Base-by-base conservation (phyloP, 148 eudicot species). In the Pouteria glomerata region DNA sequence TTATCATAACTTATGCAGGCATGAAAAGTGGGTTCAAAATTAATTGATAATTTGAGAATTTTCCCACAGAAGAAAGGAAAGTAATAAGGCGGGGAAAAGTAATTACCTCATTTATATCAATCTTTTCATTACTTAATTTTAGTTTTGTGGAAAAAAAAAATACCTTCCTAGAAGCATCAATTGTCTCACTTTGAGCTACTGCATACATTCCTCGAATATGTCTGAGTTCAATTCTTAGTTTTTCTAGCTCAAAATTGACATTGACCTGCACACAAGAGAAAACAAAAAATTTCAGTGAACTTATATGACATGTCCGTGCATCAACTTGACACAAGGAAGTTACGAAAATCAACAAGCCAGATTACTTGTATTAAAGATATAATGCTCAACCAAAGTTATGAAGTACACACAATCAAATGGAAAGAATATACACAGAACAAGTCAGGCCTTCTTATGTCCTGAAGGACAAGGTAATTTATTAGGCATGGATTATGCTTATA, bases 101-200 rank as follows among this genome's bases (percentile, higher is more conserved):
- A 58, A 58, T 14, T 16, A 44, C n/a, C n/a, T n/a, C n/a, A n/a
- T n/a, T n/a, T n/a, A n/a, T n/a, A n/a, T 31, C 6, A 34, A 16
- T 27, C 39, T 29, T 29, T 29, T 62, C 66, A 69, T 59, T 31
- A 59, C 48, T 58, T 57, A 37, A n/a, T 10, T 23, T 30, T 41
- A 1, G 1, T 5, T 48, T 3, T 16, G 26, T 29, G 6, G 51
- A 33, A 15, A 7, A 35, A 55, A 52, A 77, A 24, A 13, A 41
- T 83, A 93, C 98, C 96, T 82, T 85, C 30, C 86, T 80, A 69
- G 93, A 83, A 73, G 98, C 91, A 81, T 91, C 93, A 39, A 77
- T 63, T 52, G 88, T 79, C 80, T 94, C 97, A 71, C 77, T 82
- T 72, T 94, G 93, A 59, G 97, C 93, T 59, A 87, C 71, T 33